Evolutionary conservation across 2,329 filamentous ascomycete species (phyloP).

Genomic region (Diaporthe humulicola): DNA sequence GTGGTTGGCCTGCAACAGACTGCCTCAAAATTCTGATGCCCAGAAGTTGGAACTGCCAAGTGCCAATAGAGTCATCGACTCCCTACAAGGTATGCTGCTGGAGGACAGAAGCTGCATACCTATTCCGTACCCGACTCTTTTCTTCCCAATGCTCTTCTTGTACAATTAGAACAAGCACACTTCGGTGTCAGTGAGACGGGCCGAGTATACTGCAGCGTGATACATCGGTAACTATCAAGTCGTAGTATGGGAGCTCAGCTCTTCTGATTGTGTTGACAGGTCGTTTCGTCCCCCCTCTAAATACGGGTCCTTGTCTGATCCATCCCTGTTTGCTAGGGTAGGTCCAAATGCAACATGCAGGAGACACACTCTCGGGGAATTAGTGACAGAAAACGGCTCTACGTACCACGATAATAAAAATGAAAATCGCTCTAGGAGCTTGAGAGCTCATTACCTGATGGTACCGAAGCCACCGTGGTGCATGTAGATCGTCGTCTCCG

Average conservation of each 20-base stretch:
- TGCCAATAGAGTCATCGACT: not conserved
- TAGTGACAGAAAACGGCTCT: constrained; percentile 7
- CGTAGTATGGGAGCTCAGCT: not conserved
- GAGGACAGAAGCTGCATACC: too few relatives aligned
- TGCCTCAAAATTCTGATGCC: not conserved
- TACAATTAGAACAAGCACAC: not conserved
- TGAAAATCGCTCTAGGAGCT: not conserved
- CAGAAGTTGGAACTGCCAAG: not conserved
- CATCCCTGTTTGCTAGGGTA: not conserved
- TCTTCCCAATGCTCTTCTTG: not conserved
- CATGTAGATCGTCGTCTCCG: constrained; percentile 10
- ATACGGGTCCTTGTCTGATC: not conserved
- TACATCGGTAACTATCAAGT: not conserved
- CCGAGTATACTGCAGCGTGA: too few relatives aligned
- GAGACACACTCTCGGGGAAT: not conserved
- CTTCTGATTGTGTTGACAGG: not conserved
- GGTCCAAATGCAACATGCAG: constrained; percentile 12
- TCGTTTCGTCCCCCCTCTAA: constrained; percentile 16
- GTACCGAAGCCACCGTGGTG: not conserved
- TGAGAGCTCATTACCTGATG: not conserved
- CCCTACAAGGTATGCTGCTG: not conserved
- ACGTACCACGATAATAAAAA: not conserved
- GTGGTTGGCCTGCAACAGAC: not conserved
- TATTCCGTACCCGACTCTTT: not conserved
- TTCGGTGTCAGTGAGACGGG: not conserved